phyloP scores from a whole-genome alignment of 305 asterid genomes.

The Fraxinus sp. region DNA sequence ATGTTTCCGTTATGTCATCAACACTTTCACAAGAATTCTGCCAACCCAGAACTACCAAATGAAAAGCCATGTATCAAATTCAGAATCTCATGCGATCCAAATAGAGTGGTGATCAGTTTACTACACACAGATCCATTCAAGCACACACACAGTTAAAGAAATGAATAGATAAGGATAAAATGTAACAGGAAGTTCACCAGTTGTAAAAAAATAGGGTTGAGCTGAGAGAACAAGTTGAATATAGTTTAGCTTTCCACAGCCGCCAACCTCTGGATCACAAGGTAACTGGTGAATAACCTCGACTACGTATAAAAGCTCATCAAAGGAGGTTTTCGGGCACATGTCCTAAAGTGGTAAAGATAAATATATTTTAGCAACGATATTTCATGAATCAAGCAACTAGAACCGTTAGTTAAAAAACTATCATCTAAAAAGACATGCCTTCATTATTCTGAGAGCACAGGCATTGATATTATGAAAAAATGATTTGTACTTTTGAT shows the following conservation, averaged over 20 bases:
- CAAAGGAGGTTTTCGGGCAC: constrained; percentile 79
- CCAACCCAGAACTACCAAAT: constrained; percentile 75
- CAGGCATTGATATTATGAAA: constrained; percentile 87
- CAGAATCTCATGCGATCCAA: background rate
- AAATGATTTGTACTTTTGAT: constrained; percentile 72
- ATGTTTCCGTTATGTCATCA: constrained; percentile 69
- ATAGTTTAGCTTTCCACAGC: constrained; percentile 80
- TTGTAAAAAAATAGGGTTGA: constrained; percentile 82
- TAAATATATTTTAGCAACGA: constrained; percentile 5
- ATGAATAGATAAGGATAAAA: background rate
- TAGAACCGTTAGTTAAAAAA: constrained; percentile 4
- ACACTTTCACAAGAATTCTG: constrained; percentile 78
- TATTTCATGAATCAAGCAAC: constrained; percentile 16
- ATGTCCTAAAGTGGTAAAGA: constrained; percentile 47
- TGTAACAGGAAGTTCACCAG: constrained; percentile 40
- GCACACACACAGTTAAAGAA: background rate
- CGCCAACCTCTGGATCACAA: constrained; percentile 80
- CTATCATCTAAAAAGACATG: constrained; percentile 28
- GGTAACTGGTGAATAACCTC: constrained; percentile 88
- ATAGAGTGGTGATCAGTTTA: background rate
- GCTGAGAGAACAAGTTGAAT: constrained; percentile 77
- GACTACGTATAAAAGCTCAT: constrained; percentile 74
- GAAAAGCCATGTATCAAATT: background rate
- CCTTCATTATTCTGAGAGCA: constrained; percentile 89
- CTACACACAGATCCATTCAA: background rate